These are phyloP conservation scores for Trichosporon asahii DNA, from an alignment of 1,284 basidiomycete genomes.

Conservation along the genomic window DNA sequence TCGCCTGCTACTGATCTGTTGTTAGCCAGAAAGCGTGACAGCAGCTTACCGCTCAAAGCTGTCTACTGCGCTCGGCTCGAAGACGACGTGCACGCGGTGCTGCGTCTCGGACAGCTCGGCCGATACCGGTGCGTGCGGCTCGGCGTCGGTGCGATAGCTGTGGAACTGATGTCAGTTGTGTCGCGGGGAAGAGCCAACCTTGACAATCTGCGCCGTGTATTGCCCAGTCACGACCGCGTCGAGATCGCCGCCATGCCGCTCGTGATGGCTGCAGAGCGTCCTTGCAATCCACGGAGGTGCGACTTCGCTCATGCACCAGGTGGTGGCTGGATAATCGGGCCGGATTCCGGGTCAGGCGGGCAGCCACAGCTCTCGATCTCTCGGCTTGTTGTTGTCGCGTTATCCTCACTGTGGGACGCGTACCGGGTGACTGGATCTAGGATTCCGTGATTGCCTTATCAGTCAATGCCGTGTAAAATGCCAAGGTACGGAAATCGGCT, in stretches of 20 bases:
- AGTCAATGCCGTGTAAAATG: background rate
- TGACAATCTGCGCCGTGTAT: conserved; percentile 29
- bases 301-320: conserved; percentile 8
- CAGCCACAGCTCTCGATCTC: background rate
- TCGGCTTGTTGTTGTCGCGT: background rate
- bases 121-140: conserved; percentile 20
- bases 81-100: conserved; percentile 29
- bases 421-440: background rate
- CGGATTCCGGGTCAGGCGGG: background rate
- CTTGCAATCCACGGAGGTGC: conserved; percentile 30
- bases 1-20: conserved; percentile 25
- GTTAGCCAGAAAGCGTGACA: background rate
- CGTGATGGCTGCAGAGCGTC: conserved; percentile 31
- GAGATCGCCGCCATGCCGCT: conserved; percentile 33
- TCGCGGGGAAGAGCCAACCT: conserved; percentile 19
- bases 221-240: conserved; percentile 13
- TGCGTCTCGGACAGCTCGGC: conserved; percentile 32
- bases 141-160: conserved; percentile 17
- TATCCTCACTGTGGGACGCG: background rate
- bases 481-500: background rate
- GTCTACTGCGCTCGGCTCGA: conserved; percentile 32
- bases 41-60: conserved; percentile 33
- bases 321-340: too few relatives aligned
- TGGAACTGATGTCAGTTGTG: conserved; percentile 24
- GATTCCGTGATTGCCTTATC: conserved; percentile 3